A percentile compares a stretch with the other conserved stretches of the same genome.
phyloP scores from a whole-genome alignment of 371 early-diverging fungal genomes.

The Syncephalastrum sp. region DNA sequence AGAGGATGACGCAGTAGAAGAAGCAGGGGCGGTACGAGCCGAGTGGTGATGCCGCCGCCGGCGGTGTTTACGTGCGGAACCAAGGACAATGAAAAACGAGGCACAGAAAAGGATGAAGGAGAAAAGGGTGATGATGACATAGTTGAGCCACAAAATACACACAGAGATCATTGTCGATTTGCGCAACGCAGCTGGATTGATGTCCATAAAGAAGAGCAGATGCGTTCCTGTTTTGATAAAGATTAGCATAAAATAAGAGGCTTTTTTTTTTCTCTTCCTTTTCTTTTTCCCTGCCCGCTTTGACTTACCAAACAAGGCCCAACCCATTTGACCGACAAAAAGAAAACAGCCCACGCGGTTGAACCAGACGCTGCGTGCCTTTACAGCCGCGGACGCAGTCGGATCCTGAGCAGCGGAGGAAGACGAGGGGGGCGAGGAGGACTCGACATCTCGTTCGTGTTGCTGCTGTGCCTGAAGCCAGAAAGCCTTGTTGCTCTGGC shows the following conservation, averaged over 20 bases:
- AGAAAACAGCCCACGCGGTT: conserved; percentile 25
- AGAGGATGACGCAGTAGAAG: conserved; percentile 4
- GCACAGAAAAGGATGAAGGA: conserved; percentile 34
- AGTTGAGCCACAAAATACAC: conserved; percentile 31
- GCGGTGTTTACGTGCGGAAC: conserved; percentile 6
- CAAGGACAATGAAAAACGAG: conserved; percentile 31
- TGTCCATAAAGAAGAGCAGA: conserved; percentile 16
- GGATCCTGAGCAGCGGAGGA: too few relatives aligned
- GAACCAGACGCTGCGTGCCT: conserved; percentile 21
- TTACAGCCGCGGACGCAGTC: too few relatives aligned
- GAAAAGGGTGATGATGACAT: conserved; percentile 24
- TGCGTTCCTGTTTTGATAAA: conserved; percentile 18
- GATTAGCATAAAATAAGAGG: neutral
- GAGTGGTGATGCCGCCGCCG: conserved; percentile 7
- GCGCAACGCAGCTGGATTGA: conserved; percentile 12
- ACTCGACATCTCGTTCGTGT: conserved; percentile 8
- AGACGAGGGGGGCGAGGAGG: neutral
- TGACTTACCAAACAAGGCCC: conserved; percentile 31
- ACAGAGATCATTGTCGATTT: conserved; percentile 19
- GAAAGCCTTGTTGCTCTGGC: conserved; percentile 5
- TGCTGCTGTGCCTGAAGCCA: conserved; percentile 2
- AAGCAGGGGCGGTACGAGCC: conserved; percentile 1
- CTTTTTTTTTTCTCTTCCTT: conserved; percentile 4
- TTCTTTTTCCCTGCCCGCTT: neutral
- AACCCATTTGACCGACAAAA: conserved; percentile 29